These are phyloP conservation scores for Rhodotorula graminis DNA, from an alignment of 768 basidiomycete species.

Conservation along the genomic window DNA sequence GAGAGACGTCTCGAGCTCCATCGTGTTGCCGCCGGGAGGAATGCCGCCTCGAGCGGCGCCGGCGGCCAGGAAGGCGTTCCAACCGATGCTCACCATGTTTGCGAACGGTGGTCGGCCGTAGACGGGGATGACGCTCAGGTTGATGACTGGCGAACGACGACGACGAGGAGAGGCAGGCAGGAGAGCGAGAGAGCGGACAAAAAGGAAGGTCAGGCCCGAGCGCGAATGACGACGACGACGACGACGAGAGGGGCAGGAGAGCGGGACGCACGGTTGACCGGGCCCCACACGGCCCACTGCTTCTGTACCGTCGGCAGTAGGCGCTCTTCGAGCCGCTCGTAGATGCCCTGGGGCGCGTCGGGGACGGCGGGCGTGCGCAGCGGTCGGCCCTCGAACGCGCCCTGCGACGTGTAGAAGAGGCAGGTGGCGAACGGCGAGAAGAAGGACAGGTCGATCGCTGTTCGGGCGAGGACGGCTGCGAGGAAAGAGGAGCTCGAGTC, in stretches of 20 bases:
- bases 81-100: conserved; percentile 32
- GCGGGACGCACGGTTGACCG: background rate
- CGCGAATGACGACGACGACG: too few relatives aligned
- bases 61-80: conserved; percentile 21
- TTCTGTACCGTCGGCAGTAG: conserved; percentile 23
- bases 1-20: conserved; percentile 3
- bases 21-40: background rate
- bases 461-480: conserved; percentile 26
- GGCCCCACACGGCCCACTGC: conserved; percentile 22
- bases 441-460: conserved; percentile 29
- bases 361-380: background rate
- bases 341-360: conserved; percentile 21
- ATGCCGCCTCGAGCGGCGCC: conserved; percentile 9
- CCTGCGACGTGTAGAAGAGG: conserved; percentile 35
- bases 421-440: conserved; percentile 39
- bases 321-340: conserved; percentile 38
- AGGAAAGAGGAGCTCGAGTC: too few relatives aligned
- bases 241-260: too few relatives aligned
- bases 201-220: too few relatives aligned
- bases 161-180: too few relatives aligned
- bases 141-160: background rate
- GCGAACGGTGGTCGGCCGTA: conserved; percentile 42
- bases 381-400: conserved; percentile 25
- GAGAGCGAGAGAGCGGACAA: accelerated
- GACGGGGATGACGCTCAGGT: conserved; percentile 31